Percentiles rank a stretch among this genome's conserved stretches.
Evolutionary conservation across 148 eudicot species (phyloP).

Genomic region (Bassia scoparia): DNA sequence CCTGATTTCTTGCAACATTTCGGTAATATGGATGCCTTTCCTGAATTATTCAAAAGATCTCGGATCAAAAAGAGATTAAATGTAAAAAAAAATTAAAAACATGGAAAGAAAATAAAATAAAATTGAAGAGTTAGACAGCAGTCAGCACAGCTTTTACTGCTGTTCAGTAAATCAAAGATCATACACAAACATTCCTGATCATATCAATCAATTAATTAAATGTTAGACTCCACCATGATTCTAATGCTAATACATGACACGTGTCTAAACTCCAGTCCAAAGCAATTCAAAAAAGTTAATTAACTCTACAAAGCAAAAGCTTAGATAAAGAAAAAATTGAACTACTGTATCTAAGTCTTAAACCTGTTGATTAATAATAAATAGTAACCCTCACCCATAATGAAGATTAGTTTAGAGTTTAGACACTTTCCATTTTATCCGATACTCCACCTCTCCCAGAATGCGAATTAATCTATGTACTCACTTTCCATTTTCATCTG

Average conservation of each 20-base stretch:
- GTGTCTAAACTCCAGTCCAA: too few relatives aligned
- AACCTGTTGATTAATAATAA: too few relatives aligned
- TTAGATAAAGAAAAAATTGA: too few relatives aligned
- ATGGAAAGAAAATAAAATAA: background rate
- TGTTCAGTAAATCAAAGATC: background rate
- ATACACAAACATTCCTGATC: conserved; percentile 1
- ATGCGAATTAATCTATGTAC: too few relatives aligned
- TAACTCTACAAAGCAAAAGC: background rate
- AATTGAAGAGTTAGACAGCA: too few relatives aligned
- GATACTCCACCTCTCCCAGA: too few relatives aligned
- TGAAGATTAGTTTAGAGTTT: too few relatives aligned
- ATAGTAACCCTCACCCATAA: too few relatives aligned
- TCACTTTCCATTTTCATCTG: too few relatives aligned
- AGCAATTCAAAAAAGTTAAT: background rate
- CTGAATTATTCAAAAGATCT: conserved; percentile 36
- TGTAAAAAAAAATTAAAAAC: background rate
- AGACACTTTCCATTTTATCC: too few relatives aligned
- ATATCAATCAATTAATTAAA: background rate
- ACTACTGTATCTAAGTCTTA: too few relatives aligned
- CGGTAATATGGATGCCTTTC: conserved; percentile 57
- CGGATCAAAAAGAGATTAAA: conserved; percentile 7
- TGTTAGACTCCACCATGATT: background rate
- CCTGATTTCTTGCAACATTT: conserved; percentile 69
- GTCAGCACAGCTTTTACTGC: too few relatives aligned
- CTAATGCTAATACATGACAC: background rate